Evolutionary conservation across 495 filamentous ascomycete genomes (phyloP).

Genomic region (Penicillium lagena): DNA sequence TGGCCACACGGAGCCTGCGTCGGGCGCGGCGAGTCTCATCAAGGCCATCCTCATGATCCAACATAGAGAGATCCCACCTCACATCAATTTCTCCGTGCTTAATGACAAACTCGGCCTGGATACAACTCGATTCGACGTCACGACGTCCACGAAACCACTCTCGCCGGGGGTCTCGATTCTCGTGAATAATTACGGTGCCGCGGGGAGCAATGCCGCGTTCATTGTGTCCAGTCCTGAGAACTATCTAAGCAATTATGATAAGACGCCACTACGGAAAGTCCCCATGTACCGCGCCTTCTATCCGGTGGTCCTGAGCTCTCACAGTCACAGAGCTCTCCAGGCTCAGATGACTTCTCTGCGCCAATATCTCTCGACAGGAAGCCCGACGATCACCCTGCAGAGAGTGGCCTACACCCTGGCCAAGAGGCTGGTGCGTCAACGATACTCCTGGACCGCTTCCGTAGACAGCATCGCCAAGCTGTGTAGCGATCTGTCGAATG

Average conservation of each 20-base stretch:
- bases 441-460: too few relatives aligned
- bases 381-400: too few relatives aligned
- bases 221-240: conserved; percentile 5
- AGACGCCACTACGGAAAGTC: conserved; percentile 8
- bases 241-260: background rate
- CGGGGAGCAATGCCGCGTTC: conserved; percentile 27
- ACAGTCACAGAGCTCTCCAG: too few relatives aligned
- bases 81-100: conserved; percentile 24
- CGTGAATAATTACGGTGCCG: conserved; percentile 34
- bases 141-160: too few relatives aligned
- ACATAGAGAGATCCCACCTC: conserved; percentile 23
- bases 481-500: conserved; percentile 23
- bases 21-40: conserved; percentile 32
- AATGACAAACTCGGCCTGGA: conserved; percentile 9
- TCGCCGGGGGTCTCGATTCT: conserved; percentile 23
- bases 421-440: too few relatives aligned
- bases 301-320: too few relatives aligned
- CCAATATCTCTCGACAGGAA: too few relatives aligned
- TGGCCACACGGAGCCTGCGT: conserved; percentile 38
- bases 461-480: background rate
- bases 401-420: too few relatives aligned
- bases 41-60: conserved; percentile 40
- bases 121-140: too few relatives aligned
- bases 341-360: too few relatives aligned
- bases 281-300: conserved; percentile 1